Conservation (phyloP, 768 basidiomycete genomes). For the Lentinula guzmanii region DNA sequence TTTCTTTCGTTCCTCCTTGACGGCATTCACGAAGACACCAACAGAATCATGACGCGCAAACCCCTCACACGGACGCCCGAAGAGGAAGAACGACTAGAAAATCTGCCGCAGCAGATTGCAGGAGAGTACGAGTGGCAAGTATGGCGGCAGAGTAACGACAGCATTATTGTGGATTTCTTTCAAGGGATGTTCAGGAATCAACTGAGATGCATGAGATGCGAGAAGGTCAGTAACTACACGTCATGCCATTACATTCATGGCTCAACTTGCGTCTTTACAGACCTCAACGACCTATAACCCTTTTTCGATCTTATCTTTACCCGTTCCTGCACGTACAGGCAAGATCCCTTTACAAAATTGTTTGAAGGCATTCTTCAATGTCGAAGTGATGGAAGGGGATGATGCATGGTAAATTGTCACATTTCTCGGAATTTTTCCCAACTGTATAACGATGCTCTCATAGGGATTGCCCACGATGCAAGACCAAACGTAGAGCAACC, state of each 20-base stretch:
- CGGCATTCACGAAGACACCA: constrained; percentile 85
- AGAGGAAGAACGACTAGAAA: constrained; percentile 85
- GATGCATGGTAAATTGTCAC: constrained; percentile 75
- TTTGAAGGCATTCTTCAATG: constrained; percentile 84
- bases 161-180: constrained; percentile 93
- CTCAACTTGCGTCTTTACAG: constrained; percentile 30
- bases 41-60: constrained; percentile 74
- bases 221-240: constrained; percentile 49
- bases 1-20: constrained; percentile 93
- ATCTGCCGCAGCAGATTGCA: constrained; percentile 79
- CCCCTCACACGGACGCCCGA: constrained; percentile 60
- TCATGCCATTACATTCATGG: no score
- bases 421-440: not conserved
- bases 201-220: constrained; percentile 85
- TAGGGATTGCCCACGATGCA: constrained; percentile 96
- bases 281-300: constrained; percentile 97
- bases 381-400: constrained; percentile 85
- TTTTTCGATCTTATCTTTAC: constrained; percentile 92
- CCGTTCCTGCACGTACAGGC: constrained; percentile 65
- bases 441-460: not conserved
- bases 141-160: constrained; percentile 88
- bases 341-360: constrained; percentile 74
- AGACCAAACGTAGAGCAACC: constrained; percentile 76
- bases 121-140: constrained; percentile 90
- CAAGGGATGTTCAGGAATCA: constrained; percentile 95